These are phyloP conservation scores for Pseudogymnoascus sp. DNA, from an alignment of 2,329 filamentous ascomycete species.

Conservation along the genomic window DNA sequence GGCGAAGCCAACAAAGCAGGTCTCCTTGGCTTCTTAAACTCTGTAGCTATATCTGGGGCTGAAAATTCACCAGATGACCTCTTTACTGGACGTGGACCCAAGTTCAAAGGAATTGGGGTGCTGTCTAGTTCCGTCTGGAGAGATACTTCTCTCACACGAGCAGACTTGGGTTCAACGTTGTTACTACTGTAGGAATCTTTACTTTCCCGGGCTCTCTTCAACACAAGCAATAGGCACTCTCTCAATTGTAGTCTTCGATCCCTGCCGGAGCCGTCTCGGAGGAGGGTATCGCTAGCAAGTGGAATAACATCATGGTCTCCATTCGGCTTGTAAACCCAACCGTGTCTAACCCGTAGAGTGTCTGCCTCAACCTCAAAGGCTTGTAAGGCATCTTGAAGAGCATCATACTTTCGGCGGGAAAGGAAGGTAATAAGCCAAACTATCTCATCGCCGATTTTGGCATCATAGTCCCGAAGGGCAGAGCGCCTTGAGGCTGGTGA, in stretches of 20 bases:
- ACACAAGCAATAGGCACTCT: neutral
- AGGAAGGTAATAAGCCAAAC: neutral
- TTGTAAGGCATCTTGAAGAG: neutral
- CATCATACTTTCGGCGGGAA: neutral
- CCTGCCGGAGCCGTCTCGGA: neutral
- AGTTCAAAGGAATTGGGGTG: neutral
- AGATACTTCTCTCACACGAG: neutral
- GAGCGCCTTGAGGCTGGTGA: neutral
- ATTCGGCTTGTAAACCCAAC: slow-evolving; percentile 14
- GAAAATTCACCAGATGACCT: slow-evolving; percentile 1
- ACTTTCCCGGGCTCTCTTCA: neutral
- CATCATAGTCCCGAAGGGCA: neutral
- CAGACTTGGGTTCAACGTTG: neutral
- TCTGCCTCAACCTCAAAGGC: neutral
- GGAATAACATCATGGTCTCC: slow-evolving; percentile 15
- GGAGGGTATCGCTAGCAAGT: neutral
- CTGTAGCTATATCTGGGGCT: neutral
- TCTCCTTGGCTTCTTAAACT: slow-evolving; percentile 2
- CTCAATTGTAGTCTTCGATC: slow-evolving; percentile 9
- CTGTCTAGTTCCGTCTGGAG: neutral
- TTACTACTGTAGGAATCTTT: neutral
- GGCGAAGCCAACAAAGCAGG: neutral
- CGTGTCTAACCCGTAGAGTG: neutral
- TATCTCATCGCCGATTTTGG: neutral
- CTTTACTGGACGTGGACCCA: neutral